Base-by-base conservation (phyloP, 1,284 basidiomycete genomes). In the Ceratobasidium sp. region DNA sequence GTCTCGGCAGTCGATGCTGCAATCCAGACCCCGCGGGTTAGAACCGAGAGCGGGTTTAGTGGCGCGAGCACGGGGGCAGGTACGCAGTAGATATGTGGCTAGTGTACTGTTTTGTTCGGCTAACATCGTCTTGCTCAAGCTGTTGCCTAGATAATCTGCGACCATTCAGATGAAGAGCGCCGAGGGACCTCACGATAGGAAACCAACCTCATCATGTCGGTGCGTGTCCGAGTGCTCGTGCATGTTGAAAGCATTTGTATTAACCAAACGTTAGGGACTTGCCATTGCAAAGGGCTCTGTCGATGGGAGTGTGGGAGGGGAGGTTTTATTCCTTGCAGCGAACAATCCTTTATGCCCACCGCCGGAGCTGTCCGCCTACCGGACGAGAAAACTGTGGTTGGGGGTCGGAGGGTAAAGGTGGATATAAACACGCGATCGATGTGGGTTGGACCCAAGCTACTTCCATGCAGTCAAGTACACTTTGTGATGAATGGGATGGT, bases 371-470 rank as follows among this genome's bases (percentile, higher is more conserved):
- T 66, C 34, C 73, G 75, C 75, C 40, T 34, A 17, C 44, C 76
- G 17, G 77, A 76, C 32, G 70, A 76, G 59, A 74, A 73, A 43
- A 73, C 59, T 6, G 62, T 68, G 4, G 54, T 25, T 34, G 77
- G 77, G 4, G 77, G 77, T 69, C 76, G 75, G 76, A 76, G 40
- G 77, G 76, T 15, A 76, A 77, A 49, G 77, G 68, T 1, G 69
- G 62, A 0, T 78, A 78, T 44, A 56, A 56, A 34, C 71, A 66
- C 40, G 49, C 37, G 11, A 25, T 34, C 0, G 62, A 57, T 29
- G 71, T 51, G 0, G 15, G 15, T 13, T 75, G 46, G 43, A 34
- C 57, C 2, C 51, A 75, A 1, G 46, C 49, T 19, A 75, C 71
- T 25, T 37, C 61, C n/a, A 51, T 75, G 7, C 66, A 62, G 71